These are phyloP conservation scores for Knufia fluminis DNA, from an alignment of 2,329 filamentous ascomycete genomes.

Conservation along the genomic window DNA sequence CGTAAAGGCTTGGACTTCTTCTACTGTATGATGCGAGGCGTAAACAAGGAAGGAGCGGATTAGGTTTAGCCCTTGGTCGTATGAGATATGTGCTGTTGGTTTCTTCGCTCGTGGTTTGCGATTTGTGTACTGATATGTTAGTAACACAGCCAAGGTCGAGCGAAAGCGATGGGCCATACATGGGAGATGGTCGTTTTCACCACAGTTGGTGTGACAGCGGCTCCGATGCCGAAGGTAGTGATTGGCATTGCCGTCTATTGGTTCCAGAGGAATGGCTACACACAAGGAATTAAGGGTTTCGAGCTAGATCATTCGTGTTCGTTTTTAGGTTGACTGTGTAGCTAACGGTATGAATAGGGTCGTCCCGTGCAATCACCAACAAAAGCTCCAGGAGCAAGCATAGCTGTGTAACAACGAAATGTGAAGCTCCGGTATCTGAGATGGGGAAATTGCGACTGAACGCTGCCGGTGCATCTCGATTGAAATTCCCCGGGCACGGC, in stretches of 20 bases:
- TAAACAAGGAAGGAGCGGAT: constrained; percentile 79
- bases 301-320: neutral
- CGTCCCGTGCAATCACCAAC: too few species aligned
- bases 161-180: constrained; percentile 42
- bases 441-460: too few species aligned
- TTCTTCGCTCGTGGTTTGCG: constrained; percentile 65
- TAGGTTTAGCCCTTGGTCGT: constrained; percentile 83
- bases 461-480: too few species aligned
- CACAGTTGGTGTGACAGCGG: constrained; percentile 79
- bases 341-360: neutral
- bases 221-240: constrained; percentile 70
- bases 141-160: too few species aligned
- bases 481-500: too few species aligned
- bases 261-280: too few species aligned
- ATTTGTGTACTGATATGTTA: constrained; percentile 87
- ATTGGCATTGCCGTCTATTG: constrained; percentile 45
- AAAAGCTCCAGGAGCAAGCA: too few species aligned
- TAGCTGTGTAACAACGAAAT: too few species aligned
- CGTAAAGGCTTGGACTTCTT: constrained; percentile 88
- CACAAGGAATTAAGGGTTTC: too few species aligned
- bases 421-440: too few species aligned
- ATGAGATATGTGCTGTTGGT: constrained; percentile 82
- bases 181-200: constrained; percentile 80
- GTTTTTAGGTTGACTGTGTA: neutral
- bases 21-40: constrained; percentile 80